Evolutionary conservation across 768 basidiomycete species (phyloP).

Genomic region (Kwoniella dejecticola): DNA sequence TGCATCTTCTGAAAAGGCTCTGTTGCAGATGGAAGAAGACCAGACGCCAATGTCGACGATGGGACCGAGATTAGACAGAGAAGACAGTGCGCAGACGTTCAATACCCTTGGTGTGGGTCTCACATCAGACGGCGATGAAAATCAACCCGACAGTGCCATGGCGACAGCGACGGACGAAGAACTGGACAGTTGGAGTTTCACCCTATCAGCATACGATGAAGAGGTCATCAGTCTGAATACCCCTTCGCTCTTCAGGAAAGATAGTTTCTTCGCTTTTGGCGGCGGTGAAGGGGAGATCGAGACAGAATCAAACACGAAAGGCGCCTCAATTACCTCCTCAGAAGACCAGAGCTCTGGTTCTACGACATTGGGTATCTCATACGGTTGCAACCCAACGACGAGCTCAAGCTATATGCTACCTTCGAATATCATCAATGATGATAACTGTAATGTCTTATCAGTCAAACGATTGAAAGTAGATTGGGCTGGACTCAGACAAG

Average conservation of each 20-base stretch:
- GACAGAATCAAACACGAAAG: neutral
- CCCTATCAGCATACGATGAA: slow-evolving; percentile 30
- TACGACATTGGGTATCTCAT: no score
- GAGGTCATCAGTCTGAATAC: neutral
- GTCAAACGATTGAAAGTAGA: no score
- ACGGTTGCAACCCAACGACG: no score
- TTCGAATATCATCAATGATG: neutral
- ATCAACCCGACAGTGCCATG: neutral
- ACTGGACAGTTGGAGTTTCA: slow-evolving; percentile 27
- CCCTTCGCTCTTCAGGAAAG: neutral
- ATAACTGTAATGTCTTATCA: no score
- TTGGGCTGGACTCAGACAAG: no score
- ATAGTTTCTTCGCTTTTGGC: slow-evolving; percentile 15
- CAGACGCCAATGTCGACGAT: no score
- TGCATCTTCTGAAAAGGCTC: no score
- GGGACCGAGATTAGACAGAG: slow-evolving; percentile 9
- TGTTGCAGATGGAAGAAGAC: no score
- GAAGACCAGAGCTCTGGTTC: no score
- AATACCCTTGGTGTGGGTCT: slow-evolving; percentile 11
- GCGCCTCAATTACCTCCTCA: no score
- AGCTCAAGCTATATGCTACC: slow-evolving; percentile 1
- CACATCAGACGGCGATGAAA: neutral
- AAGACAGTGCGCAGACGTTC: slow-evolving; percentile 14
- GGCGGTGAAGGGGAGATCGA: no score
- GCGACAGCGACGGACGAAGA: slow-evolving; percentile 10